Evolutionary conservation across 345 rosid species (phyloP).

Genomic region (Eucalyptus globulus): DNA sequence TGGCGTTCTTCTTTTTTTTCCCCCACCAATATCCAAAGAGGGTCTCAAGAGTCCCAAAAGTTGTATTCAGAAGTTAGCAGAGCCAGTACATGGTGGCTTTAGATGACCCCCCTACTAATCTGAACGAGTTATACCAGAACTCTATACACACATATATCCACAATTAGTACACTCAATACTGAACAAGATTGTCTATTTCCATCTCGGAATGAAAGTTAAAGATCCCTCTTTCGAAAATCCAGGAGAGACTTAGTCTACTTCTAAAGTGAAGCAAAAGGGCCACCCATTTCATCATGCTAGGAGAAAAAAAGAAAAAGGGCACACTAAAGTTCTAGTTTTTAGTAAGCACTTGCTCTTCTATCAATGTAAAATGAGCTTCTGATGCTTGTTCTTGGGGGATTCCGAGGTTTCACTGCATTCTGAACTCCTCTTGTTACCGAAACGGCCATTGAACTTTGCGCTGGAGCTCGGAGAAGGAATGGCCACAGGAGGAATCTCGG

Average conservation of each 20-base stretch:
- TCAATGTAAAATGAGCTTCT: background rate
- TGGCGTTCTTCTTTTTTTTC: background rate
- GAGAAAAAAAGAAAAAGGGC: background rate
- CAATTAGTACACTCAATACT: background rate
- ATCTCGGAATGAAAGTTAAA: background rate
- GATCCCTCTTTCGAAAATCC: background rate
- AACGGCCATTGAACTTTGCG: background rate
- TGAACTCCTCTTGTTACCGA: background rate
- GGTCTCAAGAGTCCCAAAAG: background rate
- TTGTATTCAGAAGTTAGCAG: background rate
- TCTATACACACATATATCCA: background rate
- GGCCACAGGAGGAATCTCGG: slow-evolving; percentile 55
- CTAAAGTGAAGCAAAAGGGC: background rate
- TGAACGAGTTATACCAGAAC: background rate
- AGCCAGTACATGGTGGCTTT: background rate
- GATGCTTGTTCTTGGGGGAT: background rate
- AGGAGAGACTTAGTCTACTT: background rate
- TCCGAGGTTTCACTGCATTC: background rate
- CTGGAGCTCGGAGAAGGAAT: slow-evolving; percentile 22
- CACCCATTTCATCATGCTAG: background rate
- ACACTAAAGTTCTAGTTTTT: background rate
- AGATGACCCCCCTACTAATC: background rate
- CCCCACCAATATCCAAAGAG: background rate
- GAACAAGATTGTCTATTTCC: background rate
- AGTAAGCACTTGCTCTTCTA: background rate